Conservation (phyloP, 1,284 basidiomycete genomes). For the Singerocomus inundabilis region DNA sequence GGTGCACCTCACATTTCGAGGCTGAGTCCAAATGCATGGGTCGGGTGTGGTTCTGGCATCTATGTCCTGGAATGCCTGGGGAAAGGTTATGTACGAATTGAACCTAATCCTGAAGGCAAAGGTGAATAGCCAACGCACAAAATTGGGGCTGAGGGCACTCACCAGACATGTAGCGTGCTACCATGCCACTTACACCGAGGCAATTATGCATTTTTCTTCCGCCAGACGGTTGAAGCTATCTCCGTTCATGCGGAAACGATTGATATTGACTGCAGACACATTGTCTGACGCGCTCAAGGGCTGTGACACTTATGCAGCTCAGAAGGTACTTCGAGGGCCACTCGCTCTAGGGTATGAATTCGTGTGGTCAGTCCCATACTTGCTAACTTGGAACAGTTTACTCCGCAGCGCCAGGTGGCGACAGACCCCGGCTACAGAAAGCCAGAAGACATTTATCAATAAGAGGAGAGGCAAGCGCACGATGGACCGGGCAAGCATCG, state of each 20-base stretch:
- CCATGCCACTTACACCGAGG: constrained; percentile 54
- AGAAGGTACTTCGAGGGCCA: constrained; percentile 51
- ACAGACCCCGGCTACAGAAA: constrained; percentile 56
- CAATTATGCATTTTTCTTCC: constrained; percentile 45
- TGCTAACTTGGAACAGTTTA: constrained; percentile 43
- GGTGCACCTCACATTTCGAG: constrained; percentile 52
- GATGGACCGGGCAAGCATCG: constrained; percentile 16
- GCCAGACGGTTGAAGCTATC: constrained; percentile 48
- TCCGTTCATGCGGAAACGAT: constrained; percentile 53
- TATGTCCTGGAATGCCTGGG: constrained; percentile 82
- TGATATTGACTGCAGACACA: constrained; percentile 51
- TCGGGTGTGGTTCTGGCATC: constrained; percentile 72
- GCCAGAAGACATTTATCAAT: constrained; percentile 62
- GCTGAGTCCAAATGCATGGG: constrained; percentile 68
- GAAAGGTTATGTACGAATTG: constrained; percentile 73
- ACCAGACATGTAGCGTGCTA: constrained; percentile 35
- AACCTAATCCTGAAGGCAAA: constrained; percentile 43
- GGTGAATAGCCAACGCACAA: constrained; percentile 17
- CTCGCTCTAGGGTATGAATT: constrained; percentile 45
- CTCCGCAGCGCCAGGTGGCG: constrained; percentile 76
- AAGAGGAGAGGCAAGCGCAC: constrained; percentile 52
- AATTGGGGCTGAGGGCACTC: constrained; percentile 1
- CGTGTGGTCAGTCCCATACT: not conserved
- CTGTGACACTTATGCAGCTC: constrained; percentile 64
- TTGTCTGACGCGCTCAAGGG: constrained; percentile 61